Conservation (phyloP, 2,329 filamentous ascomycete species). For the Colletotrichum sp. region DNA sequence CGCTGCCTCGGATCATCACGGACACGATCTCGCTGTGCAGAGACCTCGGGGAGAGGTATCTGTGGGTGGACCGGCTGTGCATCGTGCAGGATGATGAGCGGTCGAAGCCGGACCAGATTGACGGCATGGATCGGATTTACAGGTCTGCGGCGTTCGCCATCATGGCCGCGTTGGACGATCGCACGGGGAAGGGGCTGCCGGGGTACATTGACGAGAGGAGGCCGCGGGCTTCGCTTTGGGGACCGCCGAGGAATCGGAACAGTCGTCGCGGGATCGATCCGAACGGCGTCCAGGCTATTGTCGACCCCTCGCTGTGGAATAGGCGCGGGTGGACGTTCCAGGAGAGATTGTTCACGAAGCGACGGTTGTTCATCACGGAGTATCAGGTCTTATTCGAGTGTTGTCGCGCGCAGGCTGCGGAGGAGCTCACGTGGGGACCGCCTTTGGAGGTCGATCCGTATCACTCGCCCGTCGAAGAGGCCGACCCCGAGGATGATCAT, state of each 20-base stretch:
- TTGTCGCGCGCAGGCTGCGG: background rate
- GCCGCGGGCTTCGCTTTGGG: background rate
- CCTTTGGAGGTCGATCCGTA: background rate
- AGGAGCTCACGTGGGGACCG: background rate
- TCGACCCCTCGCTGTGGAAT: conserved; percentile 3
- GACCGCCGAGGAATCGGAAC: background rate
- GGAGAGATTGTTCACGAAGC: conserved; percentile 13
- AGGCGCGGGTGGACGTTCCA: conserved; percentile 20
- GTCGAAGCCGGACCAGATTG: conserved; percentile 41
- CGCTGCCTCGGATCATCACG: conserved; percentile 42
- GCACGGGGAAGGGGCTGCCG: conserved; percentile 20
- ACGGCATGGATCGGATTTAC: conserved; percentile 50
- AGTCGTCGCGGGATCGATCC: background rate
- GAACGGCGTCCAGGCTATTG: background rate
- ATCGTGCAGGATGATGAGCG: conserved; percentile 47
- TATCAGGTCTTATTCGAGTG: conserved; percentile 19
- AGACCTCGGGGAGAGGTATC: conserved; percentile 43
- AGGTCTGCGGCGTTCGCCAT: conserved; percentile 48
- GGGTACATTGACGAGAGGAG: background rate
- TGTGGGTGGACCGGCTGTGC: conserved; percentile 52
- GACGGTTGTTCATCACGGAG: conserved; percentile 17
- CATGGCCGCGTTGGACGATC: conserved; percentile 42
- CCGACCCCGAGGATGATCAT: background rate
- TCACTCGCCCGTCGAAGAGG: background rate
- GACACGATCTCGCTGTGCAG: conserved; percentile 47